These are phyloP conservation scores for Cryptococcus depauperatus DNA, from an alignment of 1,284 basidiomycete genomes.

Conservation along the genomic window DNA sequence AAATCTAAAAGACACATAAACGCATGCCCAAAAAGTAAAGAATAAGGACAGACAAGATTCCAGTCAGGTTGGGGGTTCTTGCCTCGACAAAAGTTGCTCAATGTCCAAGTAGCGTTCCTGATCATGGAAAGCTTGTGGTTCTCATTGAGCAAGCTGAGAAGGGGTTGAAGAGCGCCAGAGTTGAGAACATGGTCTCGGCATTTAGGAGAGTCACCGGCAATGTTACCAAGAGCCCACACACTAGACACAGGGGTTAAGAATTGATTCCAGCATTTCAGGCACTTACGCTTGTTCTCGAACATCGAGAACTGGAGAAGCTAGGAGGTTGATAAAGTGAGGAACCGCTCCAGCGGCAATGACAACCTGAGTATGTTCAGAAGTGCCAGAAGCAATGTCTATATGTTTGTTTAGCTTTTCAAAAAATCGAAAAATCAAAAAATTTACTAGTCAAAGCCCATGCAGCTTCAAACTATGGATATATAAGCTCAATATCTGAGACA, in stretches of 20 bases:
- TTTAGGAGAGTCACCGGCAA: constrained; percentile 88
- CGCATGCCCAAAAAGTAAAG: not conserved
- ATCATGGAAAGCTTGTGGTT: constrained; percentile 94
- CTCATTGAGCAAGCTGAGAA: constrained; percentile 49
- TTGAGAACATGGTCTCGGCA: constrained; percentile 76
- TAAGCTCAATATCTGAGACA: not conserved
- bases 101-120: constrained; percentile 93
- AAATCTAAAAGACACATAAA: constrained; percentile 57
- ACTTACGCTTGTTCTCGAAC: constrained; percentile 80
- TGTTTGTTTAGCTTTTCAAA: not conserved
- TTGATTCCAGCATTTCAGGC: not conserved
- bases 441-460: constrained; percentile 93
- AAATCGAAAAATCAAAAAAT: too few species aligned
- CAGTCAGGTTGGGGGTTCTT: constrained; percentile 94
- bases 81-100: constrained; percentile 96
- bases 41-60: constrained; percentile 59
- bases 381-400: constrained; percentile 88
- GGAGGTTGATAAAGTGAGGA: constrained; percentile 91
- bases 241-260: constrained; percentile 12
- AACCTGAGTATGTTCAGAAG: constrained; percentile 95
- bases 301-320: constrained; percentile 76
- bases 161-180: constrained; percentile 50
- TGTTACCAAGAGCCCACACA: constrained; percentile 94
- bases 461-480: constrained; percentile 75
- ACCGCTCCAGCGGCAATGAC: constrained; percentile 93